Conservation (phyloP, 164 flowering plant species). For the Piper longum region DNA sequence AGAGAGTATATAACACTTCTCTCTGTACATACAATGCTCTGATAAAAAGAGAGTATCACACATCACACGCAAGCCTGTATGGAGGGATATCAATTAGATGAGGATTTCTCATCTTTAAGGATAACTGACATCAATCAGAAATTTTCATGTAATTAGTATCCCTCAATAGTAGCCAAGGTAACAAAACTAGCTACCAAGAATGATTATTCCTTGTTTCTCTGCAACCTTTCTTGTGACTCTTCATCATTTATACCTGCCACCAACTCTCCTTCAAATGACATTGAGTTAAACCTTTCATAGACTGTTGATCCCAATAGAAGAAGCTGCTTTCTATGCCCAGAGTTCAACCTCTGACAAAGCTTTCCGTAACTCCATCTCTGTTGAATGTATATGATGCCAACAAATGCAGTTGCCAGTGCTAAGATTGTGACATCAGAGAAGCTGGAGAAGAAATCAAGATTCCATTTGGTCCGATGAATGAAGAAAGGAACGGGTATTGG, state of each 20-base stretch:
- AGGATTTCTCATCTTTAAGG: too few relatives aligned
- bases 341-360: constrained; percentile 25
- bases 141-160: too few relatives aligned
- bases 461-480: constrained; percentile 48
- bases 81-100: too few relatives aligned
- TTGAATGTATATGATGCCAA: constrained; percentile 43
- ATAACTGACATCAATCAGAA: too few relatives aligned
- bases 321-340: constrained; percentile 25
- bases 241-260: constrained; percentile 27
- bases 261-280: constrained; percentile 64
- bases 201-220: too few relatives aligned
- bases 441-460: constrained; percentile 57
- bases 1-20: too few relatives aligned
- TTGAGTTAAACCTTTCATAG: constrained; percentile 58
- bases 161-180: too few relatives aligned
- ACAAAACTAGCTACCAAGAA: too few relatives aligned
- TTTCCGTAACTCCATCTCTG: constrained; percentile 61
- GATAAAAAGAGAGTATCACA: too few relatives aligned
- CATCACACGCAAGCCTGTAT: too few relatives aligned
- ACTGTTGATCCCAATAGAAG: constrained; percentile 42
- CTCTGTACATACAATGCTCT: too few relatives aligned
- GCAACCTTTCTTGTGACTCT: too few relatives aligned
- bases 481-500: constrained; percentile 59
- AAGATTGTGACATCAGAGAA: constrained; percentile 67
- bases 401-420: constrained; percentile 33